Base-by-base conservation (phyloP, 345 rosid genomes). In the Hibiscus mutabilis region DNA sequence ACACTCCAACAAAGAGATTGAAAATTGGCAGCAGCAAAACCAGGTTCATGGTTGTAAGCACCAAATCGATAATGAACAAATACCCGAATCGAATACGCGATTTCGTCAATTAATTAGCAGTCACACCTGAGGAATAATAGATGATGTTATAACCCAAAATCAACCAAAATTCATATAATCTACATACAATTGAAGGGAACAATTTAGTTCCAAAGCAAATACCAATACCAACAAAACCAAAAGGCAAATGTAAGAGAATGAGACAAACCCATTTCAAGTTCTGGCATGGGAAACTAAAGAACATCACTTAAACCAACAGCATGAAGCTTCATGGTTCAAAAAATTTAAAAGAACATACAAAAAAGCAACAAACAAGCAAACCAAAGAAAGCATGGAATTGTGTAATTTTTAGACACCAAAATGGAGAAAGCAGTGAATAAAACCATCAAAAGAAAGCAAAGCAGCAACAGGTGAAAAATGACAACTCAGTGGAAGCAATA, bases 121-220 rank as follows among this genome's bases (percentile, higher is more conserved):
- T 11, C 46, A 42, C 46, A 11, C 46, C 14, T 9, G 11, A 42
- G 46, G 46, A 42, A 10, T 11, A 10, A 42, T 42, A 42, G 46
- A 42, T 42, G 13, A 42, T 9, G 22, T 37, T 37, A 27, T 49
- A 29, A 52, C 31, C 31, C 35, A 49, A 60, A 65, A 44, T 44
- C 14, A 42, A 42, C 14, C 46, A 42, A 42, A 42, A 42, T 42
- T 42, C 46, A 3, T 2, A 59, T 29, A 15, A 22, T 70, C 33
- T 42, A 60, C 22, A 16, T 9, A 60, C 12, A 33, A 21, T 5
- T 14, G 29, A 71, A 5, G 49, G 42, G 40, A 71, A 29, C 2
- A 42, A 60, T 31, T 31, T 12, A 64, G 55, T 24, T 31, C 14
- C 53, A 35, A 70, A 69, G 73, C 68, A 78, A 74, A 62, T 21